Percentiles rank a stretch among this genome's conserved stretches.
phyloP scores from a whole-genome alignment of 2,329 filamentous ascomycete species.

The Curvularia sp. region DNA sequence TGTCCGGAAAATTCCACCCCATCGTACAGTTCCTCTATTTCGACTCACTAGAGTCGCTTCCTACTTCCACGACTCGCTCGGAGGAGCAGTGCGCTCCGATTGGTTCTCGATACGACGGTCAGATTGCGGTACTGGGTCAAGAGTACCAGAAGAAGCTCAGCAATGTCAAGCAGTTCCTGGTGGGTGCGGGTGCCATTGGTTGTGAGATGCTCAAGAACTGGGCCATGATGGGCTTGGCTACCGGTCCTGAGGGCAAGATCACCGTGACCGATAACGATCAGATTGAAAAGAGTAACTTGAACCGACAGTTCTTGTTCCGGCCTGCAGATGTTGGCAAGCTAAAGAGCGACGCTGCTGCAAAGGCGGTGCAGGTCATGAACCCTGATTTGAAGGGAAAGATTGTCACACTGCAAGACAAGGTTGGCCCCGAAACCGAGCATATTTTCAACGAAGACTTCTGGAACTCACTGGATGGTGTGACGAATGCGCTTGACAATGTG shows the following conservation, averaged over 20 bases:
- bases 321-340: slow-evolving; percentile 91
- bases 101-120: slow-evolving; percentile 90
- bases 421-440: slow-evolving; percentile 89
- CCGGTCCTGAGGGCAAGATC: slow-evolving; percentile 87
- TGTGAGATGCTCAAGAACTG: slow-evolving; percentile 99
- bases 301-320: slow-evolving; percentile 95
- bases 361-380: slow-evolving; percentile 94
- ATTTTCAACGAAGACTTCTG: slow-evolving; percentile 96
- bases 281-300: slow-evolving; percentile 98
- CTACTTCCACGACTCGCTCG: slow-evolving; percentile 74
- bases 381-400: slow-evolving; percentile 90
- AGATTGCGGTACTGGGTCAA: slow-evolving; percentile 93
- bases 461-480: slow-evolving; percentile 85
- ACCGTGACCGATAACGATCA: slow-evolving; percentile 97
- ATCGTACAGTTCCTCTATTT: slow-evolving; percentile 97
- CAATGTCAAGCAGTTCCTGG: slow-evolving; percentile 90
- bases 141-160: slow-evolving; percentile 94
- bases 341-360: slow-evolving; percentile 94
- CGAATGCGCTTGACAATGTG: slow-evolving; percentile 96
- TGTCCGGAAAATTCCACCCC: slow-evolving; percentile 98
- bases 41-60: slow-evolving; percentile 95
- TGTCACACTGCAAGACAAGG: slow-evolving; percentile 82
- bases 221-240: slow-evolving; percentile 96
- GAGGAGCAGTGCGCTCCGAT: slow-evolving; percentile 88
- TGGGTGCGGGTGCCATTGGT: slow-evolving; percentile 95